Percentiles rank a stretch among this genome's conserved stretches.
phyloP scores from a whole-genome alignment of 345 rosid genomes.

The Zanthoxylum bungeanum region DNA sequence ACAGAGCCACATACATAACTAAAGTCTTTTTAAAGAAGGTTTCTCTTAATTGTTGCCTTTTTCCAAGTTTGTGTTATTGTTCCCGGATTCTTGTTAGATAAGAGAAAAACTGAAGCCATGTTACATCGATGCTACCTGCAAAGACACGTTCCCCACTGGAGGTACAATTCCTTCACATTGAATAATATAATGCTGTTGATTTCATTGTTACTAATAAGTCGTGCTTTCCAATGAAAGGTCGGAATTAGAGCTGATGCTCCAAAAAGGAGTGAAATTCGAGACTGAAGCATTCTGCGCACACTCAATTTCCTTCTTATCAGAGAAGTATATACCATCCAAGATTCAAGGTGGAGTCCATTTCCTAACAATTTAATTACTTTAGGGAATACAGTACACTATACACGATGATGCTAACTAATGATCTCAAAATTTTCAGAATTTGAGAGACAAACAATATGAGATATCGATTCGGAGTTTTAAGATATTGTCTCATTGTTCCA shows the following conservation, averaged over 20 bases:
- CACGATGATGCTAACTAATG: background rate
- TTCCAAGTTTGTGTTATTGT: background rate
- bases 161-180: conserved; percentile 40
- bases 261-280: conserved; percentile 92
- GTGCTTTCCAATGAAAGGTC: conserved; percentile 32
- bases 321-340: conserved; percentile 74
- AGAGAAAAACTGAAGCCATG: conserved; percentile 66
- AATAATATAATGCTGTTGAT: background rate
- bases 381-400: background rate
- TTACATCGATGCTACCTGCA: conserved; percentile 80
- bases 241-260: conserved; percentile 77
- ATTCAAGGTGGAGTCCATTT: conserved; percentile 33
- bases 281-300: conserved; percentile 81
- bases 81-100: conserved; percentile 48
- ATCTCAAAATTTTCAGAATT: background rate
- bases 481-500: background rate
- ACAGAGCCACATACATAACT: background rate
- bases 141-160: conserved; percentile 79
- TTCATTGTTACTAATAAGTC: background rate
- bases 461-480: background rate
- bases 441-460: background rate
- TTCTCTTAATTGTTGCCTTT: background rate
- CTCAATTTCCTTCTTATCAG: conserved; percentile 72
- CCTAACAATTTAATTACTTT: background rate
- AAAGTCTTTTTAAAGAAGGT: background rate